Base-by-base conservation (phyloP, 2,329 filamentous ascomycete species). In the Pseudonectria buxi region DNA sequence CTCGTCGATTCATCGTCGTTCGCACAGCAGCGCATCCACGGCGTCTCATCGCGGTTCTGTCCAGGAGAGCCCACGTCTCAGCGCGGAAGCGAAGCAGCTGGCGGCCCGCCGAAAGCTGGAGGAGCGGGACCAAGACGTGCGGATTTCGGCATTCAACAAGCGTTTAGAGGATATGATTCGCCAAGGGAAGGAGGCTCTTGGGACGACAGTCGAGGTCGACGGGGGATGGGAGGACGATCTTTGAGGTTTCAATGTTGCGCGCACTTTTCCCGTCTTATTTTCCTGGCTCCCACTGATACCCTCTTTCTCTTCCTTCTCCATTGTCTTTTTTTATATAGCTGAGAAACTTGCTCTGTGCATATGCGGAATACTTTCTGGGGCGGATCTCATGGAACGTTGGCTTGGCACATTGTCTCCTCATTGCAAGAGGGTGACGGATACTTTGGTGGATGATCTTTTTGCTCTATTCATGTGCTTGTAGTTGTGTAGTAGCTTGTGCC, bases 111-210 rank as follows among this genome's bases (percentile, higher is more conserved):
- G 82, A 46, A 70, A 79, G 15, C 76, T 77, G 33, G 83, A 85
- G 39, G 87, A 95, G 50, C 71, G 79, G 30, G 81, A 89, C 49
- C 76, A 85, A 7, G 88, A 96, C 49, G 77, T 81, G 28, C 80
- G 83, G 34, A 83, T 96, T 49, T 79, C 78, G 32, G 76, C 82
- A 16, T 79, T 96, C 61, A 94, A 92, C 55, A 72, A 77, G 31
- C 78, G 84, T 49, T 66, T 96, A 31, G 77, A 84, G 54, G 83
- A 81, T 24, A 87, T 98, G 83, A 94, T 98, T 36, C 73, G 81
- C 2, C 83, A 96, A 60, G 92, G 89, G 1, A 83, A 83, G 49
- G 83, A 92, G 58, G 92, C 92, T 2, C 63, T 98, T 13, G 89
- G 82, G 3, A 84, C 83, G 14, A 83, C 68, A 27, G 68, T 86